Base-by-base conservation (phyloP, 306 rosid genomes). In the Trifolium subterraneum region DNA sequence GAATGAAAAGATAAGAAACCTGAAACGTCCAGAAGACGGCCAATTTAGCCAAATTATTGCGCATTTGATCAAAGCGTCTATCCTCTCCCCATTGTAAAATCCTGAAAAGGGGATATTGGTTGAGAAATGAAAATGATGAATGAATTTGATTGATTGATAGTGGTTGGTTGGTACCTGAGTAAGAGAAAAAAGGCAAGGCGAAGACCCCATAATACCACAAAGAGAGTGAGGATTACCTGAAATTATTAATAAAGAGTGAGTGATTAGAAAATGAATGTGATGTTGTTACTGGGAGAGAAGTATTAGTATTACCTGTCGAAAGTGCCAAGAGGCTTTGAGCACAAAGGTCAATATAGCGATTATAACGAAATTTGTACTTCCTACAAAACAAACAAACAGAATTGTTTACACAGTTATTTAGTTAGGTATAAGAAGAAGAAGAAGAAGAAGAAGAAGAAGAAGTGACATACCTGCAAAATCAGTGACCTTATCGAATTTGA, bases 61-160 rank as follows among this genome's bases (percentile, higher is more conserved):
- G 99, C 92, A 90, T 95, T 80, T 92, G 80, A 82, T 95, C 99
- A 74, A 95, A 86, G 45, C 99, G 99, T 2, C 90, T 84, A 67
- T 95, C 99, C 89, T 95, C 99, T 22, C 89, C 92, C 99, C 99
- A 95, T 47, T 90, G 87, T 77, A 92, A 81, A 78, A 95, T 95
- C 90, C 99, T 94, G 88, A 70, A 12, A 62, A 69, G 10, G 14
- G 29, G 35, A 7, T 33, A 7, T 35, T 35, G 69, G 70, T 27
- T 39, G 13, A 64, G 58, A 84, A 65, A 44, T 54, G 52, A 62
- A 22, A 22, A 22, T 22, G 25, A 22, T 22, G 25, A 2, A 22
- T 22, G 25, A 22, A 1, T 22, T 22, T 22, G 25, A 22, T 22
- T 22, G 25, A 22, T 22, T 22, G 1, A 22, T 22, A 22, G 25